Percentiles rank a stretch among this genome's conserved stretches.
Conservation (phyloP, 768 basidiomycete species). For the Hirschioporus abietinus region DNA sequence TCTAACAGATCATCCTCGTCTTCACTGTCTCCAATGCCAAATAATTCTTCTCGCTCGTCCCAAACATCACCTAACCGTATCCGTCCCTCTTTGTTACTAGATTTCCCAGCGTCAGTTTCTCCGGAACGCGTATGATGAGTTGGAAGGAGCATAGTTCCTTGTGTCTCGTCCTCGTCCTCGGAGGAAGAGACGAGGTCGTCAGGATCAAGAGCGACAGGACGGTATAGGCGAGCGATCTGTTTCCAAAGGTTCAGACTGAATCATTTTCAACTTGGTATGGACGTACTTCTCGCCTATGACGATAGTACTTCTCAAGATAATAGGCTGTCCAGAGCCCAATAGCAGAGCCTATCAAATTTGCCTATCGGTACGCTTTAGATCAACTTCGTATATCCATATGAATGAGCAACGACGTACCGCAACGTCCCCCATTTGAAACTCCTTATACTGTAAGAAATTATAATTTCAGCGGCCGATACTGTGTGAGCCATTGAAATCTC, state of each 20-base stretch:
- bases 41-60: constrained; percentile 75
- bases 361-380: constrained; percentile 37
- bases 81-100: constrained; percentile 12
- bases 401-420: constrained; percentile 40
- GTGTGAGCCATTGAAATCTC: constrained; percentile 11
- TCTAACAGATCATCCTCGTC: constrained; percentile 41
- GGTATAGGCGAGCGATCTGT: constrained; percentile 75
- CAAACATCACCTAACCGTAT: constrained; percentile 57
- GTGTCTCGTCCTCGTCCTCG: constrained; percentile 49
- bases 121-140: constrained; percentile 28
- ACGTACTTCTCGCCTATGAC: constrained; percentile 69
- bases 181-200: constrained; percentile 30
- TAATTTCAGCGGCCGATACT: not conserved
- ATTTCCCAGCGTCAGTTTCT: constrained; percentile 14
- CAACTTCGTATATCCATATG: constrained; percentile 12
- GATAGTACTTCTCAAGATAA: constrained; percentile 69
- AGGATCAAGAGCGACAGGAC: constrained; percentile 51
- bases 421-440: constrained; percentile 69
- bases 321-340: constrained; percentile 64
- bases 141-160: constrained; percentile 56
- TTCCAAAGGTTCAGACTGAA: constrained; percentile 3
- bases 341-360: constrained; percentile 70
- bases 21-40: constrained; percentile 61
- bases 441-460: constrained; percentile 45
- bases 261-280: not conserved